Percentiles rank a stretch among this genome's conserved stretches.
These are phyloP conservation scores for Botrytis elliptica DNA, from an alignment of 2,329 filamentous ascomycete species.

Conservation along the genomic window DNA sequence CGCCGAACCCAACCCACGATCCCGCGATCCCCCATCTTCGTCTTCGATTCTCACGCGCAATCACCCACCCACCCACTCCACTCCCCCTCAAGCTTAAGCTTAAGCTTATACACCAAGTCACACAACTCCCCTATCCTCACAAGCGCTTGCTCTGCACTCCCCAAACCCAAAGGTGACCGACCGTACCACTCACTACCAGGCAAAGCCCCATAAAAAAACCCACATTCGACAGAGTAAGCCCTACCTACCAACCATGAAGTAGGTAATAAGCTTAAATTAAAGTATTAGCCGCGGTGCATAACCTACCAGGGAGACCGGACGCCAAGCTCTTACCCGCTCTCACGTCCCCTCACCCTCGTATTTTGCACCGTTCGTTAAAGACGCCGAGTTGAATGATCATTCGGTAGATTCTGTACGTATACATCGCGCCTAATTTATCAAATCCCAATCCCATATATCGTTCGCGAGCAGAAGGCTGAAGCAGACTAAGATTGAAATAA, in stretches of 20 bases:
- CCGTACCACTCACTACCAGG: too few relatives aligned
- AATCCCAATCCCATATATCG: too few relatives aligned
- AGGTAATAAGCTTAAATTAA: not conserved
- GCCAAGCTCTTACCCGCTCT: not conserved
- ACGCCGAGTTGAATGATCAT: not conserved
- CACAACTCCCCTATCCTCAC: not conserved
- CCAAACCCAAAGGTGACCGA: not conserved
- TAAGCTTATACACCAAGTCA: not conserved
- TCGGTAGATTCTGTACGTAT: not conserved
- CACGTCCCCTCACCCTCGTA: not conserved
- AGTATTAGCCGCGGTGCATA: not conserved
- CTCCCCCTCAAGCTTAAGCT: not conserved
- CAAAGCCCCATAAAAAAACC: not conserved
- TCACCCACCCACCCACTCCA: too few relatives aligned
- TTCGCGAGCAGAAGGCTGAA: not conserved
- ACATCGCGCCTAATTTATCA: not conserved
- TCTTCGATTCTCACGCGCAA: not conserved
- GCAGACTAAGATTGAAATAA: too few relatives aligned
- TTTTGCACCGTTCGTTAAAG: not conserved
- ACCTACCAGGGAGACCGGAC: not conserved
- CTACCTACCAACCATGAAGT: not conserved
- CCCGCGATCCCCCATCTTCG: not conserved
- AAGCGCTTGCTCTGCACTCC: not conserved
- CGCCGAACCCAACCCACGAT: not conserved
- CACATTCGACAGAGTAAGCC: rapidly evolving